Evolutionary conservation across 306 rosid genomes (phyloP).

Genomic region (Acacia crassicarpa): DNA sequence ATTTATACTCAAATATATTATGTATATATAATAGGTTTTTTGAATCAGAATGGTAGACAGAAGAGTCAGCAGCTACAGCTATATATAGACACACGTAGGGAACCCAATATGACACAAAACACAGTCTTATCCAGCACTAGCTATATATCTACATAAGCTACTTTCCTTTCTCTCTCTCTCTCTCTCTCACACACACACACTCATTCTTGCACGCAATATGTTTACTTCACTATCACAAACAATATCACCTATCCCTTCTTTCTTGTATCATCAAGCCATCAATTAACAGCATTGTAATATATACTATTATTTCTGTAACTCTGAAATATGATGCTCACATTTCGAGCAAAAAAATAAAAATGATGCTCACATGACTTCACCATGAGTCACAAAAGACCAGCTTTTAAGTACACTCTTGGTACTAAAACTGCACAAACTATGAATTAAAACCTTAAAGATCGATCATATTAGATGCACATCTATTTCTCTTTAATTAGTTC

Average conservation of each 20-base stretch:
- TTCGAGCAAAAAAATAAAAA: too few species aligned
- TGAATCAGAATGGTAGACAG: constrained; percentile 34
- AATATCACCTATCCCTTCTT: not conserved
- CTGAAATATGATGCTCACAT: not conserved
- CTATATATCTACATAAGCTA: not conserved
- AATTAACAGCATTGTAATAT: not conserved
- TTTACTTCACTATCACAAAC: constrained; percentile 9
- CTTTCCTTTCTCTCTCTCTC: constrained; percentile 19
- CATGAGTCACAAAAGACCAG: not conserved
- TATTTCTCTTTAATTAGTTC: not conserved
- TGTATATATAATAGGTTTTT: constrained; percentile 3
- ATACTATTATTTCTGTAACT: not conserved
- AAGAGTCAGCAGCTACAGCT: constrained; percentile 31
- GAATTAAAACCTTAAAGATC: not conserved
- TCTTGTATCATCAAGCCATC: not conserved
- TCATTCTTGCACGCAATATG: constrained; percentile 45
- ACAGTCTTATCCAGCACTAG: constrained; percentile 28
- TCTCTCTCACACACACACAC: not conserved
- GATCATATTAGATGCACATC: not conserved
- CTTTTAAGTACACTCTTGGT: not conserved
- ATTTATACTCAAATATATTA: not conserved
- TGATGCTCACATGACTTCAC: constrained; percentile 10
- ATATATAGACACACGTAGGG: constrained; percentile 27
- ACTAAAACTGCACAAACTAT: not conserved
- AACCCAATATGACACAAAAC: constrained; percentile 33